Evolutionary conservation across 805 yeast species (phyloP), one percentile per base, ranked within the genome.

Genomic region (Crinitomyces ghanaensis): DNA sequence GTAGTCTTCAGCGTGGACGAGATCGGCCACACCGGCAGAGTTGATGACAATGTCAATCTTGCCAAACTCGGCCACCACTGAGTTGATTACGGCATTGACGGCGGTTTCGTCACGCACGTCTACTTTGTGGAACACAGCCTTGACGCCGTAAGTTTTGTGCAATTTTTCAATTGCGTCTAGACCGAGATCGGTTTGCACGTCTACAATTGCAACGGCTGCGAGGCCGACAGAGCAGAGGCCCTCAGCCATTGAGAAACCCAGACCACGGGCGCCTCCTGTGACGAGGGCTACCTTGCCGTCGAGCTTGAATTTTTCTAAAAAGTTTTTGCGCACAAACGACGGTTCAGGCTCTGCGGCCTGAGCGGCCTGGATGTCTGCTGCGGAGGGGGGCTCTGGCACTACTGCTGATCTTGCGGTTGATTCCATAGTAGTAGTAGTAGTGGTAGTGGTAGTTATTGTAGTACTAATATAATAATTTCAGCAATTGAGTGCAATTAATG

Each of bases 191-290:
- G 66, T 59, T 45, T 71, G 68, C 28, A 77, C 78, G 37, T 75
- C 74, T 30, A 65, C 51, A 38, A 62, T 60, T 37, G 64, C 53
- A 57, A 74, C 38, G 61, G 78, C 56, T 69, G 74, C 54, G 55
- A 75, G 46, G 60, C 69, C 66, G 19, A 60, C 65, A 24, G 62
- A 72, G 50, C 77, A 57, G 30, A 73, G 62, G 13, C 77, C 78
- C 53, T 77, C 70, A 36, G 77, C 69, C 59, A 74, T 59, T 27
- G 72, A 68, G 35, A 69, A 62, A 17, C 77, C 77, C 43, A 75
- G 65, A 24, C 81, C 81, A 24, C 81, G 74, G 33, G 78, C 74
- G 26, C 80, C 81, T 28, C 81, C 81, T 31, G 81, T 74, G 36
- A 74, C 60, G 20, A 74, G 60, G 38, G 74, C 79, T 34, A 74